Evolutionary conservation across 1,284 basidiomycete species (phyloP).

Genomic region (Exsudoporus floridanus): DNA sequence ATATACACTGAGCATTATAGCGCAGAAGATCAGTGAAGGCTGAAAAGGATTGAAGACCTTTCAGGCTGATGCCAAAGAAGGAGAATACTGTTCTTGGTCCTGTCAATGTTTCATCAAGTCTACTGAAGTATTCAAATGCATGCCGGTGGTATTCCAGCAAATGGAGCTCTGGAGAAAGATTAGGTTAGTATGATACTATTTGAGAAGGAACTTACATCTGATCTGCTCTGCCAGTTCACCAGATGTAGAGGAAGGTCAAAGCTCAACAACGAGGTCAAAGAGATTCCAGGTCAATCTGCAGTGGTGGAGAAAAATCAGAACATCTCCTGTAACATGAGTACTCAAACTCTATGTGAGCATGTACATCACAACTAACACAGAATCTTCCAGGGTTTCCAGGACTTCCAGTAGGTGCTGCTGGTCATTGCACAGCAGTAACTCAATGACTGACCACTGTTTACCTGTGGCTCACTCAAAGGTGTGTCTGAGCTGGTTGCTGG

Average conservation of each 20-base stretch:
- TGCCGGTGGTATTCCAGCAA: background rate
- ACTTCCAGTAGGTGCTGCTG: conserved; percentile 10
- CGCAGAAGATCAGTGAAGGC: background rate
- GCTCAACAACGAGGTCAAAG: background rate
- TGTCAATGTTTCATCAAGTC: background rate
- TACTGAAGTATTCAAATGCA: background rate
- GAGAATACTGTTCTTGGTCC: background rate
- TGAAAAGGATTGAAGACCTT: background rate
- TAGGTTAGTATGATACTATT: background rate
- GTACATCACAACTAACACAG: conserved; percentile 6
- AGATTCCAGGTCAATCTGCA: background rate
- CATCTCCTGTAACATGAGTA: too few species aligned
- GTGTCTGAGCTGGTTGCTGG: too few species aligned
- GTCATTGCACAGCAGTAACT: too few species aligned
- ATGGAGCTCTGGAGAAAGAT: background rate
- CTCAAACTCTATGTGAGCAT: too few species aligned
- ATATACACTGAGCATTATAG: background rate
- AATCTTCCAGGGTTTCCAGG: conserved; percentile 22
- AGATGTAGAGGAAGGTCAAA: background rate
- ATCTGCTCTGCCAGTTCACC: background rate
- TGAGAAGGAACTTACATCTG: background rate
- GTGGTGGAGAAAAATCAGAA: too few species aligned
- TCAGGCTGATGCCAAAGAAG: background rate
- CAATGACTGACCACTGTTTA: too few species aligned
- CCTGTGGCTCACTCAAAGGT: too few species aligned